Evolutionary conservation across 179 eudicot species (phyloP).

Genomic region (Silene noctiflora): DNA sequence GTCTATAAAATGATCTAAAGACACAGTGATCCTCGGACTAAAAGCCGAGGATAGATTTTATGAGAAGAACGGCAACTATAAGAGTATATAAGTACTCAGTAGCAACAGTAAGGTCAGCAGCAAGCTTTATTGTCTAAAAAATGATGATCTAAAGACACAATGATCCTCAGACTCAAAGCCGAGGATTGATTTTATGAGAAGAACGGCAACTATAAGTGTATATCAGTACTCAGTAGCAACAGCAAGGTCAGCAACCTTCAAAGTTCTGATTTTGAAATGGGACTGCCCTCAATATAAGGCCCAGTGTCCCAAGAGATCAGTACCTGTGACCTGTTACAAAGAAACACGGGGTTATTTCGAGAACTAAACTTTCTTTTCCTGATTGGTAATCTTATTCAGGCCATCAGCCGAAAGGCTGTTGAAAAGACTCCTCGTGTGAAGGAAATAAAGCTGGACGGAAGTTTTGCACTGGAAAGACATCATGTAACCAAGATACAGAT

Average conservation of each 20-base stretch:
- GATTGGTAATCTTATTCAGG: too few relatives aligned
- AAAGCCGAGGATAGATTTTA: slow-evolving; percentile 3
- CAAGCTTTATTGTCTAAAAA: background rate
- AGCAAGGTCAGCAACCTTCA: background rate
- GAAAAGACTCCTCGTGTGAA: too few relatives aligned
- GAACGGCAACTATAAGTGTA: background rate
- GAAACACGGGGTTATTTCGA: background rate
- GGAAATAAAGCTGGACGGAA: background rate
- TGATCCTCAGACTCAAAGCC: background rate
- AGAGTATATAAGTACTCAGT: background rate
- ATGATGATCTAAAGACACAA: background rate
- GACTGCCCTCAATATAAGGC: background rate
- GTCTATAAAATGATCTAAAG: background rate
- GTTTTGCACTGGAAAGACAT: background rate
- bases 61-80: background rate
- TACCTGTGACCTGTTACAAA: background rate
- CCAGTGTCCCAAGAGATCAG: background rate
- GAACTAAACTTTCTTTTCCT: background rate
- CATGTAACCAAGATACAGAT: background rate
- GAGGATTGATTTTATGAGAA: slow-evolving; percentile 6
- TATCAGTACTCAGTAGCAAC: background rate
- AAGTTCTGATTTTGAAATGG: background rate
- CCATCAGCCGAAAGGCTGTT: background rate
- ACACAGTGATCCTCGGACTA: background rate
- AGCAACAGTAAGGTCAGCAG: background rate